Conservation (phyloP, 257 asterid species). For the Linaria vulgaris region DNA sequence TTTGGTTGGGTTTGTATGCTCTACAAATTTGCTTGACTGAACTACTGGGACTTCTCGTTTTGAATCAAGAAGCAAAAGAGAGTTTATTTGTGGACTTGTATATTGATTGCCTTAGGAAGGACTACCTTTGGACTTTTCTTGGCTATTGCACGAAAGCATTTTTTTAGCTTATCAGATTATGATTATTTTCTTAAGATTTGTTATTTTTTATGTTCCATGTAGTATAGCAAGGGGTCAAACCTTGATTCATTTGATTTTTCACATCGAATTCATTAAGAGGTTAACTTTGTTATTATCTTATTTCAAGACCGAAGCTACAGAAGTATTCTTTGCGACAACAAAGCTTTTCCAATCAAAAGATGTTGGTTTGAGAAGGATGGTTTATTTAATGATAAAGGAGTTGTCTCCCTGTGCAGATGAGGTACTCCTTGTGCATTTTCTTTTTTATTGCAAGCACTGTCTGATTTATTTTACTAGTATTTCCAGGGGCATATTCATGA, state of each 20-base stretch:
- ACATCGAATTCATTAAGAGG: not conserved
- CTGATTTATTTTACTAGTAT: slow-evolving; percentile 3
- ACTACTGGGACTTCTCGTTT: no score
- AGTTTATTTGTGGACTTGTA: not conserved
- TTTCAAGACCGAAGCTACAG: slow-evolving; percentile 80
- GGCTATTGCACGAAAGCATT: no score
- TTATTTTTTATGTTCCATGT: not conserved
- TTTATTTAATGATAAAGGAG: slow-evolving; percentile 88
- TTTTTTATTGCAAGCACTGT: not conserved
- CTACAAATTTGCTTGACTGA: not conserved
- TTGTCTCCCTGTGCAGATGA: slow-evolving; percentile 88
- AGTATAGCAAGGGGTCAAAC: not conserved
- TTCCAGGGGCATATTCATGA: slow-evolving; percentile 24
- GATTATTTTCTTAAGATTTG: slow-evolving; percentile 5
- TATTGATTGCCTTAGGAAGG: not conserved
- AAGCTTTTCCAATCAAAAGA: slow-evolving; percentile 93
- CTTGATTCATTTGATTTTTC: not conserved
- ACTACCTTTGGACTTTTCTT: not conserved
- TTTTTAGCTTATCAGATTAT: not conserved
- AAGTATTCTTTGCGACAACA: slow-evolving; percentile 87
- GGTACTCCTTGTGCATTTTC: slow-evolving; percentile 39
- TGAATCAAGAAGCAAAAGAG: no score
- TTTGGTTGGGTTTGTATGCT: not conserved
- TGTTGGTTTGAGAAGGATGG: slow-evolving; percentile 92
- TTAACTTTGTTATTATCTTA: slow-evolving; percentile 17